Evolutionary conservation across 352 stramenopile species (phyloP), one percentile per base, ranked within the genome.

Genomic region (Phytopythium cucurbitacearum): DNA sequence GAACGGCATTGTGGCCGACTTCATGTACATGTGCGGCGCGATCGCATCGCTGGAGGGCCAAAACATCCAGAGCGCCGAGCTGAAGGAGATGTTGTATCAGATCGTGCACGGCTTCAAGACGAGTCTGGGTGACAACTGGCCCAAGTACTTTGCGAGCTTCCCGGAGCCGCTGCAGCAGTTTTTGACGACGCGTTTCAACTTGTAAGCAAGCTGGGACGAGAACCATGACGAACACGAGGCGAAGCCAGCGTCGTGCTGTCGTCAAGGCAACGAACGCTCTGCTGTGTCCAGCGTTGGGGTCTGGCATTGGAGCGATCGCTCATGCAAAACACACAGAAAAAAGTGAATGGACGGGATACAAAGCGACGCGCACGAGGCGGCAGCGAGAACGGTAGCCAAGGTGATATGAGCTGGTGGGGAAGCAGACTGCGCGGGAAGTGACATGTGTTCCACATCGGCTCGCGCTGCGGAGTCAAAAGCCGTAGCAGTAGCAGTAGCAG

Each of bases 11-110:
- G 76, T 95, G 8, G 68, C 80, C 9, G 83, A 95, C 48, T 95
- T 95, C 51, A 94, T 95, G 83, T 92, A 90, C 67, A 91, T 95
- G 80, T 94, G 83, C 45, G 84, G 84, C 54, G 85, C 85, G 9
- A 89, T 95, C 48, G 85, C 85, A 57, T 95, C 85, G 61, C 72
- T 95, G 11, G 82, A 95, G 53, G 81, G 81, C 51, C 77, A 87
- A 58, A 71, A 79, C 41, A 84, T 94, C 40, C 68, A 89, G 59
- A 83, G 90, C 61, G 44, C 70, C 0, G 80, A 93, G 65, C 67
- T 95, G 6, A 86, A 79, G 65, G 82, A 93, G 39, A 92, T 93
- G 83, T 62, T 95, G 15, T 89, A 85, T 56, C 83, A 94, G 59
- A 94, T 95, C 56, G 73, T 95, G 43, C 85, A 94, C 51, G 82